phyloP scores from a whole-genome alignment of 2,329 filamentous ascomycete genomes.

The Harringtonia lauricola region DNA sequence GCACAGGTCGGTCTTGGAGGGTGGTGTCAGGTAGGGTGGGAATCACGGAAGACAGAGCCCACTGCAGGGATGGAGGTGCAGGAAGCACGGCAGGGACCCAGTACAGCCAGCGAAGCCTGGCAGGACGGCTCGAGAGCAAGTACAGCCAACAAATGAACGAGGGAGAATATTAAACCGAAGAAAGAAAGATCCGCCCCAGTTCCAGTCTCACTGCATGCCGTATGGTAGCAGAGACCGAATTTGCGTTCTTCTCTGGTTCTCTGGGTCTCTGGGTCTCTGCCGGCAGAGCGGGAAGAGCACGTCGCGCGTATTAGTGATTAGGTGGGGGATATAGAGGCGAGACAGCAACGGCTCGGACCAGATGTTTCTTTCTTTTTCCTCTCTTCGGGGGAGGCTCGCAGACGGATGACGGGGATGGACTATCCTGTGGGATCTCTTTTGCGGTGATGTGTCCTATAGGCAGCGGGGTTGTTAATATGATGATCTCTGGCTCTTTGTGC shows the following conservation, averaged over 20 bases:
- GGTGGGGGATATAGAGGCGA: too few species aligned
- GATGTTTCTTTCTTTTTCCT: too few species aligned
- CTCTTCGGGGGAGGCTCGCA: too few species aligned
- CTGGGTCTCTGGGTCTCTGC: neutral
- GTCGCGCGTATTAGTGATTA: too few species aligned
- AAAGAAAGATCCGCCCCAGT: constrained; percentile 1
- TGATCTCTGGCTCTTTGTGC: too few species aligned
- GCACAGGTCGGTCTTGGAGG: neutral
- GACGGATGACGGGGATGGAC: too few species aligned
- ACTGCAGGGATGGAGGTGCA: neutral
- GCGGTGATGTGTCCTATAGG: too few species aligned
- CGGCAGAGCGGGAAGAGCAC: neutral
- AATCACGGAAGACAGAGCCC: constrained; percentile 4
- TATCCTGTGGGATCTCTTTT: too few species aligned
- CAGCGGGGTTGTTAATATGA: too few species aligned
- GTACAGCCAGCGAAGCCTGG: neutral
- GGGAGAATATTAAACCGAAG: neutral
- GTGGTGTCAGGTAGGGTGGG: constrained; percentile 6
- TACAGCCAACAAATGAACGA: neutral
- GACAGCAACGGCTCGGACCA: too few species aligned
- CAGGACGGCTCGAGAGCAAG: neutral
- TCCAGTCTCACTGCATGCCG: constrained; percentile 11
- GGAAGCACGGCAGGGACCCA: neutral
- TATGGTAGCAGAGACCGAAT: constrained; percentile 7
- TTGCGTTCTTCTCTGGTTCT: neutral